phyloP scores from a whole-genome alignment of 2,329 filamentous ascomycete species.

The Sordariomycetes sp. region DNA sequence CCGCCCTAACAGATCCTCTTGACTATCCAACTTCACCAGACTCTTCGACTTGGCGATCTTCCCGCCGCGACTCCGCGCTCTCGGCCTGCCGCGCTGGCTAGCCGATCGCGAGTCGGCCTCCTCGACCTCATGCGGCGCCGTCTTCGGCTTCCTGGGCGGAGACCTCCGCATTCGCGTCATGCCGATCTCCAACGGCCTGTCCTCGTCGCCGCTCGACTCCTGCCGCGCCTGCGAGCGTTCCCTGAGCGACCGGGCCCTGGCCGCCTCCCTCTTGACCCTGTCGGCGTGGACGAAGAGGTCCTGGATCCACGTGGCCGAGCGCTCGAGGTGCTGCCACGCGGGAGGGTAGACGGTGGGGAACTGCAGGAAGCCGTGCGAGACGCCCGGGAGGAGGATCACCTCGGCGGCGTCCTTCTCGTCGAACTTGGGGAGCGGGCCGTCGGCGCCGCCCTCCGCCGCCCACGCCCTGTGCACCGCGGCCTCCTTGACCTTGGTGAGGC shows the following conservation, averaged over 20 bases:
- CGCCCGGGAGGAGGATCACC: constrained; percentile 75
- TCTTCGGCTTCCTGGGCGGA: constrained; percentile 9
- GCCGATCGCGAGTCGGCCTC: constrained; percentile 9
- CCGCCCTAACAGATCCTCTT: constrained; percentile 44
- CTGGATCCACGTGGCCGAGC: constrained; percentile 71
- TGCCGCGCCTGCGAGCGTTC: constrained; percentile 10
- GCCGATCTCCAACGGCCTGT: constrained; percentile 71
- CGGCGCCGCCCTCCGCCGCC: constrained; percentile 22
- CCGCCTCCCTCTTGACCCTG: constrained; percentile 17
- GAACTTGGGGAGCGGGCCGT: constrained; percentile 18
- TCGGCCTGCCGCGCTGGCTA: constrained; percentile 14
- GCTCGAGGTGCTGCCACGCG: constrained; percentile 77
- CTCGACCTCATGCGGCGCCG: constrained; percentile 8
- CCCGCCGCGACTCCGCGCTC: constrained; percentile 14
- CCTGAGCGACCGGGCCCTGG: not conserved
- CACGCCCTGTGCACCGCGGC: constrained; percentile 20
- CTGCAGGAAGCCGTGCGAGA: constrained; percentile 88
- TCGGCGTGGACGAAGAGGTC: constrained; percentile 56
- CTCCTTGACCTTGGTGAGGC: constrained; percentile 70
- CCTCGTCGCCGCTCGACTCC: constrained; percentile 68
- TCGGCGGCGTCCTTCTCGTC: constrained; percentile 45
- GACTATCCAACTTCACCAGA: constrained; percentile 43
- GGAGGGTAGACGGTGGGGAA: constrained; percentile 83
- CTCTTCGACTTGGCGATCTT: constrained; percentile 30
- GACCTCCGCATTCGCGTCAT: constrained; percentile 28